These are phyloP conservation scores for Sclerotinia glacialis DNA, from an alignment of 2,329 filamentous ascomycete genomes.

Conservation along the genomic window DNA sequence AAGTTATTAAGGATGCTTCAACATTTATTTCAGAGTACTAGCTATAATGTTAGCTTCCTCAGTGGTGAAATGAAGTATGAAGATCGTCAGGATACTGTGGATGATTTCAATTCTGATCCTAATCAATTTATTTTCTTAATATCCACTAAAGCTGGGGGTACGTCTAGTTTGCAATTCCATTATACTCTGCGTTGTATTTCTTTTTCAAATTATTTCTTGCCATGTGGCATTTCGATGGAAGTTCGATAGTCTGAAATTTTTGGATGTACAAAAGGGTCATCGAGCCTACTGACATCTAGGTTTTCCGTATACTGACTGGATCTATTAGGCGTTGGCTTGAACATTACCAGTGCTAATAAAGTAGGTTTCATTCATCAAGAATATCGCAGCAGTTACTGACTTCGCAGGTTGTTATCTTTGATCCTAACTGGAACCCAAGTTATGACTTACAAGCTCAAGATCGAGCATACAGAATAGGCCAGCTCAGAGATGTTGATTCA, in stretches of 20 bases:
- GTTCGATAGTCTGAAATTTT: neutral
- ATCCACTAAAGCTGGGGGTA: conserved; percentile 80
- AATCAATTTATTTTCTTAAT: conserved; percentile 93
- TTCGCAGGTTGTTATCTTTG: conserved; percentile 66
- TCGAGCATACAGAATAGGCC: conserved; percentile 91
- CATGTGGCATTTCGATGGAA: neutral
- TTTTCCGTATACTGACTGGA: conserved; percentile 2
- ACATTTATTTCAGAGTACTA: conserved; percentile 80
- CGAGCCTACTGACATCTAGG: no score
- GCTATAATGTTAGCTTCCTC: conserved; percentile 87
- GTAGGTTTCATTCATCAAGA: conserved; percentile 46
- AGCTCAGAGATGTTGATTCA: conserved; percentile 89
- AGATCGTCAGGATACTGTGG: conserved; percentile 76
- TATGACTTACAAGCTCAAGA: conserved; percentile 96
- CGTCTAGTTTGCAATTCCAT: conserved; percentile 1
- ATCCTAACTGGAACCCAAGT: conserved; percentile 96
- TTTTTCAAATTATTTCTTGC: no score
- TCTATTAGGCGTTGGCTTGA: conserved; percentile 68
- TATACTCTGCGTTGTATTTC: neutral
- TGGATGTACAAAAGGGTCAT: neutral
- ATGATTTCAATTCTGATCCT: conserved; percentile 87
- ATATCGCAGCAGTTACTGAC: neutral
- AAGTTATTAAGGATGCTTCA: conserved; percentile 79
- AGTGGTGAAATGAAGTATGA: conserved; percentile 82
- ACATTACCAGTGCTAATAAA: conserved; percentile 97